Conservation (phyloP, 495 filamentous ascomycete genomes). For the Bacidia rubella region DNA sequence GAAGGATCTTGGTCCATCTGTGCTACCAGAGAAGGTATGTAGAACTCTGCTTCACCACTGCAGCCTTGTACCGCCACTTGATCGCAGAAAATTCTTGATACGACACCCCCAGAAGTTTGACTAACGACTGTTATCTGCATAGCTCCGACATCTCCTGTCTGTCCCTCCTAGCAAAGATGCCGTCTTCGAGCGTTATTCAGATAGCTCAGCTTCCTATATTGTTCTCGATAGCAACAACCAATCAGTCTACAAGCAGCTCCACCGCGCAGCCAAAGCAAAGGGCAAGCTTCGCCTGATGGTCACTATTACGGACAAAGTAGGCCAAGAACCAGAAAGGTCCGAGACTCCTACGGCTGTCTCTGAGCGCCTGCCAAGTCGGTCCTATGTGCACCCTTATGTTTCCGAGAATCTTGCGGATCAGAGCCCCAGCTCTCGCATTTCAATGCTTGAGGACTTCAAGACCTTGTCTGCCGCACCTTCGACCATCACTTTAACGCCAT, state of each 20-base stretch:
- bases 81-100: background rate
- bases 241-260: conserved; percentile 89
- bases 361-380: conserved; percentile 12
- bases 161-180: conserved; percentile 55
- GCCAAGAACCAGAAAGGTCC: conserved; percentile 7
- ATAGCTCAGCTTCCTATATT: conserved; percentile 74
- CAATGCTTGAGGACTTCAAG: conserved; percentile 8
- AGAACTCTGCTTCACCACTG: conserved; percentile 12
- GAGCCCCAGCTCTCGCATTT: conserved; percentile 4
- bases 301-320: conserved; percentile 27
- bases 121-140: conserved; percentile 5
- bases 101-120: background rate
- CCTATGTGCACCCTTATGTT: conserved; percentile 17
- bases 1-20: conserved; percentile 62
- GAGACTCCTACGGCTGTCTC: conserved; percentile 4
- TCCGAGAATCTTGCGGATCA: conserved; percentile 9
- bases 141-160: conserved; percentile 65
- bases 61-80: conserved; percentile 5
- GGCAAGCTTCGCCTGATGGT: conserved; percentile 87
- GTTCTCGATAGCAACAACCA: conserved; percentile 63
- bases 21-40: conserved; percentile 79
- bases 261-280: conserved; percentile 95
- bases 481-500: conserved; percentile 1
- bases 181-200: conserved; percentile 88
- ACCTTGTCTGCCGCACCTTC: conserved; percentile 3